Conservation (phyloP, 2,329 filamentous ascomycete genomes). For the Pseudogymnoascus sp. region DNA sequence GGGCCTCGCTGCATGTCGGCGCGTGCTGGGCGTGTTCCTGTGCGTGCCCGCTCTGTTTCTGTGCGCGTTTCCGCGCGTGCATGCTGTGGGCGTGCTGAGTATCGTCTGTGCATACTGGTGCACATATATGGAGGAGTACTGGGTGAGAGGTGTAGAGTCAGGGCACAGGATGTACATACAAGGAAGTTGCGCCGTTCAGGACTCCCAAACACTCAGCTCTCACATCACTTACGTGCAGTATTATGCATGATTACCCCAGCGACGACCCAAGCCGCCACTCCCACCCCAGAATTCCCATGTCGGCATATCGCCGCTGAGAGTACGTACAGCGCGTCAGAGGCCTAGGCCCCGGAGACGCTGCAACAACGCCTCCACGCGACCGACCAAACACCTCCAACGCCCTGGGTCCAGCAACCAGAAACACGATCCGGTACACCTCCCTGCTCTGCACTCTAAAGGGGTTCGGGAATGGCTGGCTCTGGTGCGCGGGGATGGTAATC, state of each 20-base stretch:
- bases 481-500: neutral
- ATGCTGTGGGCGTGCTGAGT: neutral
- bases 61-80: neutral
- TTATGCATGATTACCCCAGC: neutral
- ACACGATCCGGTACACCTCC: neutral
- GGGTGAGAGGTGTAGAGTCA: neutral
- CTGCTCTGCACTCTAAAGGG: neutral
- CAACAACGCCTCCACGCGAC: too few species aligned
- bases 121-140: neutral
- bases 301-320: too few species aligned
- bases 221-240: neutral
- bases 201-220: neutral
- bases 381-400: neutral
- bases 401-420: neutral
- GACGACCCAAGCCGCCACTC: too few species aligned
- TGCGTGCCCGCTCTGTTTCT: neutral
- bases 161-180: neutral
- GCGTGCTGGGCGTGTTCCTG: neutral
- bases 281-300: too few species aligned
- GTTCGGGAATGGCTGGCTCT: neutral
- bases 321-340: too few species aligned
- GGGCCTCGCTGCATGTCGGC: neutral
- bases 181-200: neutral
- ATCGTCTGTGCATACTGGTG: neutral
- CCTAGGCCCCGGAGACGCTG: too few species aligned